Evolutionary conservation across 345 rosid genomes (phyloP).

Genomic region (Eucalyptus polybractea): DNA sequence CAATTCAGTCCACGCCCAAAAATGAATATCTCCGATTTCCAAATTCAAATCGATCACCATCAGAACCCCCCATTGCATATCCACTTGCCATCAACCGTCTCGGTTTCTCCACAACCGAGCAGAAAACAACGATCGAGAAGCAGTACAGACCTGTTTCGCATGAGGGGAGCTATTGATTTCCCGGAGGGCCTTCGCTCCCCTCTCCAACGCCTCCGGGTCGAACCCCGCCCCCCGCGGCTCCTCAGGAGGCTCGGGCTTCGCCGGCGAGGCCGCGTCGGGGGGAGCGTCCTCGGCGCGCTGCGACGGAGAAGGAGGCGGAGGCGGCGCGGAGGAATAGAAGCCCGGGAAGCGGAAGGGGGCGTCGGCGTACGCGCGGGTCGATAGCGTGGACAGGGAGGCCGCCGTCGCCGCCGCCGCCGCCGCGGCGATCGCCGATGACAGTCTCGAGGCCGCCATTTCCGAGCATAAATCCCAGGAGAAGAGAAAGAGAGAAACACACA

Average conservation of each 20-base stretch:
- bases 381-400: conserved; percentile 26
- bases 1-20: background rate
- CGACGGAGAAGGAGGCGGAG: background rate
- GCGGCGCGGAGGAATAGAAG: conserved; percentile 29
- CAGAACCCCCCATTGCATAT: background rate
- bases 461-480: background rate
- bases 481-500: background rate
- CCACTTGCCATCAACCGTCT: background rate
- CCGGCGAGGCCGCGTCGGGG: conserved; percentile 1
- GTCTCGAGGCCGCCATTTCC: conserved; percentile 50
- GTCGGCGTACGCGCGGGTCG: conserved; percentile 45
- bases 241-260: conserved; percentile 21
- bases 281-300: background rate
- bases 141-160: conserved; percentile 39
- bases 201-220: conserved; percentile 82
- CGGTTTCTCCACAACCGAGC: background rate
- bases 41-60: background rate
- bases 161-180: conserved; percentile 72
- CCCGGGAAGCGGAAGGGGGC: conserved; percentile 42
- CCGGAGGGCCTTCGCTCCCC: conserved; percentile 86
- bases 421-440: conserved; percentile 39
- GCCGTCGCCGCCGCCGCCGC: conserved; percentile 46
- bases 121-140: background rate
- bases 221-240: conserved; percentile 72
- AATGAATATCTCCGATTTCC: background rate